Percentiles rank a stretch among this genome's conserved stretches.
These are phyloP conservation scores for Fraxinus greggii DNA, from an alignment of 305 asterid species.

Conservation along the genomic window DNA sequence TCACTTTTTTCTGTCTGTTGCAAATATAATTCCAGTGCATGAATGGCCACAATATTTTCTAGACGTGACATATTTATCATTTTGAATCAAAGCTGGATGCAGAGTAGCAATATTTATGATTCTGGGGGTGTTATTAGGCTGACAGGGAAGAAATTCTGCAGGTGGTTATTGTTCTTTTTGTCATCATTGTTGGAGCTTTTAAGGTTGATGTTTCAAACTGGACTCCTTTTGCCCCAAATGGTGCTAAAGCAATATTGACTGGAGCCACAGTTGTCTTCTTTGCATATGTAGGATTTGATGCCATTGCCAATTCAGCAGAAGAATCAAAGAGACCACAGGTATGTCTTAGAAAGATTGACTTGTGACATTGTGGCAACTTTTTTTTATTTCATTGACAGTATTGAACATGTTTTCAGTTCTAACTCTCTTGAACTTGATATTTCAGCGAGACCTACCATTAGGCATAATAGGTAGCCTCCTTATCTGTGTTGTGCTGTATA, in stretches of 20 bases:
- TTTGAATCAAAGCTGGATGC: constrained; percentile 15
- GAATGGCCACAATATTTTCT: not conserved
- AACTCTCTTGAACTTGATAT: constrained; percentile 29
- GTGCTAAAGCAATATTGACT: constrained; percentile 61
- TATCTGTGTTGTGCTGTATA: constrained; percentile 63
- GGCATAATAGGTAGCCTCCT: constrained; percentile 93
- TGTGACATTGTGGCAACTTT: not conserved
- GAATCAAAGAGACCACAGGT: constrained; percentile 96
- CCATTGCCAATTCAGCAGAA: constrained; percentile 98
- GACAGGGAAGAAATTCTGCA: constrained; percentile 40
- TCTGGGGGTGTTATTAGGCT: constrained; percentile 22
- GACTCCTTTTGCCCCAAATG: constrained; percentile 88
- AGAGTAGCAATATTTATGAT: constrained; percentile 10
- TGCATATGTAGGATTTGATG: constrained; percentile 96
- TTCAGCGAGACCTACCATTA: constrained; percentile 85
- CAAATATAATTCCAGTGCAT: not conserved
- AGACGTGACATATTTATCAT: not conserved
- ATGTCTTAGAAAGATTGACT: constrained; percentile 17
- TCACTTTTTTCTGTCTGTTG: not conserved
- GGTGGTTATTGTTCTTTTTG: constrained; percentile 78
- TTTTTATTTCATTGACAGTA: not conserved
- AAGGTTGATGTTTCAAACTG: constrained; percentile 84
- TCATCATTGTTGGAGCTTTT: constrained; percentile 71
- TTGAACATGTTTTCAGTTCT: constrained; percentile 13
- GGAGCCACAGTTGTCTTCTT: constrained; percentile 97